Evolutionary conservation across 306 rosid species (phyloP).

Genomic region (Fragaria ananassa): DNA sequence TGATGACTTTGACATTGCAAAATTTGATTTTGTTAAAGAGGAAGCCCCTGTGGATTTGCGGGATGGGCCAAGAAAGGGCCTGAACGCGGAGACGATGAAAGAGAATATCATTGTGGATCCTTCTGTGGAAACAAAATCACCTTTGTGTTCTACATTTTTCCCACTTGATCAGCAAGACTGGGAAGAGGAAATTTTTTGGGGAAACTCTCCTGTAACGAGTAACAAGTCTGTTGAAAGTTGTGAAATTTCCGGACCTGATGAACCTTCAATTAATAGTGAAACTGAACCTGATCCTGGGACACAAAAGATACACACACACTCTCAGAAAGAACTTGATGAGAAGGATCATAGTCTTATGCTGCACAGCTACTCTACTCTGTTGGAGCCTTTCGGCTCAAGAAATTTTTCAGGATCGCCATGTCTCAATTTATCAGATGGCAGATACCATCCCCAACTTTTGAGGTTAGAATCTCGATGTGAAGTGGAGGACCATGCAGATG

Average conservation of each 20-base stretch:
- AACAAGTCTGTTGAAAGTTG: conserved; percentile 43
- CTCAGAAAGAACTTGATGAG: conserved; percentile 35
- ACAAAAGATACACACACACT: conserved; percentile 32
- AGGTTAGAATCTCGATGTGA: conserved; percentile 62
- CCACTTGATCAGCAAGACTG: conserved; percentile 90
- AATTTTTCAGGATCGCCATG: conserved; percentile 38
- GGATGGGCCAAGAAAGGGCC: conserved; percentile 43
- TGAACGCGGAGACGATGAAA: conserved; percentile 70
- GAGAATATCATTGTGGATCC: conserved; percentile 27
- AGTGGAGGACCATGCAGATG: conserved; percentile 41
- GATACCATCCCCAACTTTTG: conserved; percentile 82
- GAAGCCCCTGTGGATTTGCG: conserved; percentile 32
- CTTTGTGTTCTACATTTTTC: conserved; percentile 43
- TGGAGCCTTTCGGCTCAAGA: conserved; percentile 63
- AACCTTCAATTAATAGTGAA: conserved; percentile 47
- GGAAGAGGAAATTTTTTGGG: conserved; percentile 90
- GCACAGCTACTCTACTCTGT: conserved; percentile 39
- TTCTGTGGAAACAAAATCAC: conserved; percentile 39
- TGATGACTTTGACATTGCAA: conserved; percentile 45
- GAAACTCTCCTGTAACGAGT: conserved; percentile 61
- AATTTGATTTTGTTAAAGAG: conserved; percentile 50
- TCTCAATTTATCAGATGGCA: conserved; percentile 34
- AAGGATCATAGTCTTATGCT: conserved; percentile 30
- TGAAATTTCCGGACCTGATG: conserved; percentile 65
- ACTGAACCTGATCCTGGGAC: conserved; percentile 45